Conservation (phyloP, 2,329 filamentous ascomycete species). For the Pseudocercospora musae region DNA sequence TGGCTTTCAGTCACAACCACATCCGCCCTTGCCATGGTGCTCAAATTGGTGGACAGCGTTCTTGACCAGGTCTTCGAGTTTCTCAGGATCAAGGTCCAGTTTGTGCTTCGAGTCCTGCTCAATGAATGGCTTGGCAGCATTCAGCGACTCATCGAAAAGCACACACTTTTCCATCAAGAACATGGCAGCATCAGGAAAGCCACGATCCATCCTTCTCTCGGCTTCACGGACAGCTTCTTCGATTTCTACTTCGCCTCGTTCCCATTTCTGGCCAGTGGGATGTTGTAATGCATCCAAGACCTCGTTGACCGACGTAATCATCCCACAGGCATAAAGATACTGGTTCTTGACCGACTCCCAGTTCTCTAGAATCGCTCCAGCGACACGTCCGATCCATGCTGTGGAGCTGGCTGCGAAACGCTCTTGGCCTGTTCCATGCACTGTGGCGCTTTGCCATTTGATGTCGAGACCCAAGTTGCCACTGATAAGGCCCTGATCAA, state of each 20-base stretch:
- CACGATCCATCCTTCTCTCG: slow-evolving; percentile 34
- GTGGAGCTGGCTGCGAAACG: slow-evolving; percentile 38
- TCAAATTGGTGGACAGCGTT: slow-evolving; percentile 25
- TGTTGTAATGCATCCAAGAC: slow-evolving; percentile 33
- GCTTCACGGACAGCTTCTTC: slow-evolving; percentile 38
- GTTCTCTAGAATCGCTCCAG: slow-evolving; percentile 28
- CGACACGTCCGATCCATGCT: slow-evolving; percentile 32
- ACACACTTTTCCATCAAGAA: slow-evolving; percentile 40
- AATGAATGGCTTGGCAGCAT: slow-evolving; percentile 30
- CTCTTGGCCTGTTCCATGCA: slow-evolving; percentile 38
- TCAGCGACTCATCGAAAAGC: slow-evolving; percentile 35
- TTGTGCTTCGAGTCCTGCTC: slow-evolving; percentile 19
- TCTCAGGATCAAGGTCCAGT: slow-evolving; percentile 22
- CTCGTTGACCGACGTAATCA: slow-evolving; percentile 35
- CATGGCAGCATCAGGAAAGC: slow-evolving; percentile 40
- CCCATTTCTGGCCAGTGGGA: slow-evolving; percentile 32
- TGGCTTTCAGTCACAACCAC: slow-evolving; percentile 32
- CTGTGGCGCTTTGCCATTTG: slow-evolving; percentile 40
- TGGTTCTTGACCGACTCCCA: slow-evolving; percentile 38
- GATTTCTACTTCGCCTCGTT: slow-evolving; percentile 33
- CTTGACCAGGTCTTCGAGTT: slow-evolving; percentile 17
- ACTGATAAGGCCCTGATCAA: slow-evolving; percentile 34
- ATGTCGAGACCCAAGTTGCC: slow-evolving; percentile 40
- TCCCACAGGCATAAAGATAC: slow-evolving; percentile 37
- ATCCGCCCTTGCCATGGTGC: slow-evolving; percentile 30